Conservation (phyloP, 192 early-diverging fungal species). For the Chytriomyces confervae region DNA sequence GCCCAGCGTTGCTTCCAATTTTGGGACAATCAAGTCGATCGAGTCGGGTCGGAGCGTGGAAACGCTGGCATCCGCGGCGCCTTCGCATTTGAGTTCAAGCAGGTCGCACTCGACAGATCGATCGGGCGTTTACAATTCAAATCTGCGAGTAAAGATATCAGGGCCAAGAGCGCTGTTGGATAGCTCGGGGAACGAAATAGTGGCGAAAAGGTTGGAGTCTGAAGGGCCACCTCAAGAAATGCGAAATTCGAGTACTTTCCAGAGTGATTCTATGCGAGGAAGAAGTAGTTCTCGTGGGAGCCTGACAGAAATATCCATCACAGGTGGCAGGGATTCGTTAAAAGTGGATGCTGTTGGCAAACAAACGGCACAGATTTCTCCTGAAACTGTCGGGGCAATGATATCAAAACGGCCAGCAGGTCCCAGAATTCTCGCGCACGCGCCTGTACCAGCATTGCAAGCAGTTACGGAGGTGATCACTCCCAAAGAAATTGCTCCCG, state of each 20-base stretch:
- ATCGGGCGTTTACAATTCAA: background rate
- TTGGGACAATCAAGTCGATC: background rate
- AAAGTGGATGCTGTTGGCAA: background rate
- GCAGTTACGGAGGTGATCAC: too few relatives aligned
- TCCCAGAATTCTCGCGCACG: too few relatives aligned
- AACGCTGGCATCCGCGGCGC: background rate
- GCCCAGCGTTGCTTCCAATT: background rate
- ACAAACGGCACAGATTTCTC: too few relatives aligned
- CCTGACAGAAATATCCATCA: background rate
- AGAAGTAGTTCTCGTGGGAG: background rate
- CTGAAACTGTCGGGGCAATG: too few relatives aligned
- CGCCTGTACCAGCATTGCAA: too few relatives aligned
- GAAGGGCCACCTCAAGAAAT: background rate
- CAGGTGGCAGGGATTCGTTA: background rate
- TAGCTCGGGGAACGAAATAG: background rate
- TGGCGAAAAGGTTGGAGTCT: background rate
- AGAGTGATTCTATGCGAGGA: background rate
- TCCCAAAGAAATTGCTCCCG: too few relatives aligned
- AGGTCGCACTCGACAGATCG: slow-evolving; percentile 1
- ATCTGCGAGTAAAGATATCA: background rate
- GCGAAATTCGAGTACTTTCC: background rate
- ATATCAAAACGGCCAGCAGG: too few relatives aligned
- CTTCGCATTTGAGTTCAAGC: background rate
- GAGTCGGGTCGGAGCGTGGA: background rate
- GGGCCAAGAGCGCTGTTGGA: background rate